Evolutionary conservation across 257 asterid genomes (phyloP), one percentile per base, ranked within the genome.

Genomic region (Eustoma russellianum): DNA sequence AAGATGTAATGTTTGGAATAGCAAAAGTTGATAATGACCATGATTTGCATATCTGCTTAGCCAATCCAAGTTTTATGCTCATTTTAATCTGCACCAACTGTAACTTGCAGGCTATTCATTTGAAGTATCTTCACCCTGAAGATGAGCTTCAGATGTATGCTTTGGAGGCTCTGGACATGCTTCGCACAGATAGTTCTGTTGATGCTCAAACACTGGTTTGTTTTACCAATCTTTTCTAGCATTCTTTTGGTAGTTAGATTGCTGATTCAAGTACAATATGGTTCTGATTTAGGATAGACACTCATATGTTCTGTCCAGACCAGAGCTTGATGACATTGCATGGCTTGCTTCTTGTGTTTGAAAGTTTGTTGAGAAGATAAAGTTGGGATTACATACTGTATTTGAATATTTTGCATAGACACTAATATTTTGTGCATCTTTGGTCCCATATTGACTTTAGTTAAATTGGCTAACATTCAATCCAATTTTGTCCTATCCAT

Each of bases 171-270:
- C 66, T 88, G 76, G 93, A 83, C 66, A 85, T 92, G 97, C 97
- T 92, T 70, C 86, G 64, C 52, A 60, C 77, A 3, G 97, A 85
- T 66, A 75, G 76, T 62, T 57, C 68, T 17, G 50, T 70, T 60
- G 98, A 88, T 79, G 97, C 98, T 62, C 98, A 92, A 82, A 81
- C 94, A 66, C 73, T 88, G 97, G 98, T 92, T 81, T 68, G 52
- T 60, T 59, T 59, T 57, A 24, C 57, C 52, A 53, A 33, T 46
- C 5, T 38, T 38, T 60, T 59, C 59, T 40, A 40, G 60, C 50
- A 19, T 55, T 61, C 47, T 28, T 18, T 51, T 47, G 33, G 62
- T 41, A 18, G 41, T 51, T 41, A 62, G 43, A 64, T 51, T 55
- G 18, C 16, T 28, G 13, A 48, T 52, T 52, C 9, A 17, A 6